Base-by-base conservation (phyloP, 257 asterid genomes). In the Solanum bulbocastanum region DNA sequence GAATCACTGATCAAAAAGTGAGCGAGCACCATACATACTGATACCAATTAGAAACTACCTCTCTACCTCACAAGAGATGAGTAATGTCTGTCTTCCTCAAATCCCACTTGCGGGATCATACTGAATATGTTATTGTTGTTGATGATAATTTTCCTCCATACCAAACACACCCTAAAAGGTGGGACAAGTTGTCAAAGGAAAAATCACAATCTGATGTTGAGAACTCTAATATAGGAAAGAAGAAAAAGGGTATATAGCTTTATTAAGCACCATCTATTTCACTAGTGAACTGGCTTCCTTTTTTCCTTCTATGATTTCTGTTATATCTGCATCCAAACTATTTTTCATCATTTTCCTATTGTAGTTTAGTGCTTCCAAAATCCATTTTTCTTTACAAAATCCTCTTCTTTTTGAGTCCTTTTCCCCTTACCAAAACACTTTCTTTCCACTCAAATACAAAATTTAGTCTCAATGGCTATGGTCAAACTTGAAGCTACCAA, bases 401-500 rank as follows among this genome's bases (percentile, higher is more conserved):
- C 7, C 87, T 85, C 8, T 44, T 30, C 36, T 35, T 13, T 71
- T 60, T 65, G 32, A 86, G 44, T 86, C 37, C 23, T 86, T 86
- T 86, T 76, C 68, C 35, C 68, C 36, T 86, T 33, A 8, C 23
- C 44, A 16, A 58, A 84, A 15, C 0, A 86, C 85, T 65, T 39
- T 1, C 65, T 25, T 79, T 14, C 25, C 85, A 81, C 66, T 46
- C 44, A 5, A 46, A 82, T 32, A 30, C 81, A 58, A 49, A 37
- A 44, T 20, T 88, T 40, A 73, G 89, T 89, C 93, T 87, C 90
- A 23, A 92, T 93, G 93, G 92, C 97, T 39, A 87, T 88, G 89
- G 88, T 91, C 66, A 88, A 92, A 72, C 22, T 93, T 84, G 90
- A 88, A 83, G 49, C 86, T 2, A 74, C 89, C 11, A 89, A 92